Evolutionary conservation across 2,329 filamentous ascomycete species (phyloP).

Genomic region (Fusarium setosum): DNA sequence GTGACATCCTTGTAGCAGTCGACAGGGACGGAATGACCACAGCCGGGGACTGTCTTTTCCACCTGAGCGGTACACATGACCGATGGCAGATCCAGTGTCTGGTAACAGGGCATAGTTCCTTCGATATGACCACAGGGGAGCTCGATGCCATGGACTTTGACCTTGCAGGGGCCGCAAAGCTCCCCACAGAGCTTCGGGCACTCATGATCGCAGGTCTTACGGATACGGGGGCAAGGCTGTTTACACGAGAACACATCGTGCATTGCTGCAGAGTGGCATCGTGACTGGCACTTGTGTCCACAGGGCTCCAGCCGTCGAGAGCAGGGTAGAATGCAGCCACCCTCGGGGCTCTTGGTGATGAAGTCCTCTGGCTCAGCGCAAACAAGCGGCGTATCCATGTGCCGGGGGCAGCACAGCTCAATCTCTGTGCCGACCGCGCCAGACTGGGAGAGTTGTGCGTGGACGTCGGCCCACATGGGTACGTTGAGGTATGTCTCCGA

Average conservation of each 20-base stretch:
- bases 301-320: slow-evolving; percentile 55
- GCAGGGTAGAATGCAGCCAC: slow-evolving; percentile 66
- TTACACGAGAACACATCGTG: slow-evolving; percentile 58
- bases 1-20: slow-evolving; percentile 14
- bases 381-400: slow-evolving; percentile 60
- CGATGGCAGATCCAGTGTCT: neutral
- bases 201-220: slow-evolving; percentile 55
- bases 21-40: slow-evolving; percentile 5
- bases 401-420: slow-evolving; percentile 69
- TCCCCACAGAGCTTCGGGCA: slow-evolving; percentile 57
- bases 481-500: neutral
- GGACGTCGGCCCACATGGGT: neutral
- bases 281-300: slow-evolving; percentile 57
- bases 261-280: slow-evolving; percentile 58
- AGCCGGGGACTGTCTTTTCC: slow-evolving; percentile 8
- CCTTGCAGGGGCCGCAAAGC: slow-evolving; percentile 44
- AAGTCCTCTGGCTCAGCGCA: slow-evolving; percentile 69
- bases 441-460: neutral
- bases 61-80: slow-evolving; percentile 7
- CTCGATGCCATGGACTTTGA: slow-evolving; percentile 3
- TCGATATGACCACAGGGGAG: slow-evolving; percentile 35
- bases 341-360: slow-evolving; percentile 64
- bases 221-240: slow-evolving; percentile 54
- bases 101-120: slow-evolving; percentile 10
- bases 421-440: slow-evolving; percentile 61